Percentiles rank a stretch among this genome's conserved stretches.
phyloP scores from a whole-genome alignment of 164 flowering plant species.

The Liriodendron chinense region DNA sequence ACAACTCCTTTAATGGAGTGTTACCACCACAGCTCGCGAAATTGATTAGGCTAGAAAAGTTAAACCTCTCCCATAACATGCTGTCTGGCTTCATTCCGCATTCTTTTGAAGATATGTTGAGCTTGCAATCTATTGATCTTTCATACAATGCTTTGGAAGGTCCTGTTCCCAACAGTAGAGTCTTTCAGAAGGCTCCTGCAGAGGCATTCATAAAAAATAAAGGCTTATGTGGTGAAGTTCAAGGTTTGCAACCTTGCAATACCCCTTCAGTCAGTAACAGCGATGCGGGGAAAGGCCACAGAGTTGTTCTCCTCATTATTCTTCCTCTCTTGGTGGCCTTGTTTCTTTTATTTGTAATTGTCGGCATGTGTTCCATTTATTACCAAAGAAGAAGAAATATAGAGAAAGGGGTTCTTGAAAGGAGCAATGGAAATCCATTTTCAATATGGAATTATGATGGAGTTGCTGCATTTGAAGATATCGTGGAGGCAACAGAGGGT shows the following conservation, averaged over 20 bases:
- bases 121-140: constrained; percentile 17
- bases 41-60: constrained; percentile 8
- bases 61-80: constrained; percentile 22
- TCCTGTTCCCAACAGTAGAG: constrained; percentile 17
- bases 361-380: not conserved
- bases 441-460: constrained; percentile 21
- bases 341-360: not conserved
- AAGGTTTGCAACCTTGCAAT: constrained; percentile 14
- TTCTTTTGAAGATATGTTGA: constrained; percentile 12
- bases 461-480: constrained; percentile 15
- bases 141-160: constrained; percentile 25
- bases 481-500: constrained; percentile 48
- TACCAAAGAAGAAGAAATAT: not conserved
- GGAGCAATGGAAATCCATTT: not conserved
- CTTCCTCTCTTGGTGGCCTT: not conserved
- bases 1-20: constrained; percentile 19
- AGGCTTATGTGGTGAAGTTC: not conserved
- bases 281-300: not conserved
- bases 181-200: constrained; percentile 7
- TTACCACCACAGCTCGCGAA: constrained; percentile 21
- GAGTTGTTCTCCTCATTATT: not conserved
- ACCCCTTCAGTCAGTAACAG: not conserved
- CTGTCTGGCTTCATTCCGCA: constrained; percentile 21
- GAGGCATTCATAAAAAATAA: constrained; percentile 16
- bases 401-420: not conserved